Base-by-base conservation (phyloP, 192 early-diverging fungal genomes). In the Spizellomyces punctatus region DNA sequence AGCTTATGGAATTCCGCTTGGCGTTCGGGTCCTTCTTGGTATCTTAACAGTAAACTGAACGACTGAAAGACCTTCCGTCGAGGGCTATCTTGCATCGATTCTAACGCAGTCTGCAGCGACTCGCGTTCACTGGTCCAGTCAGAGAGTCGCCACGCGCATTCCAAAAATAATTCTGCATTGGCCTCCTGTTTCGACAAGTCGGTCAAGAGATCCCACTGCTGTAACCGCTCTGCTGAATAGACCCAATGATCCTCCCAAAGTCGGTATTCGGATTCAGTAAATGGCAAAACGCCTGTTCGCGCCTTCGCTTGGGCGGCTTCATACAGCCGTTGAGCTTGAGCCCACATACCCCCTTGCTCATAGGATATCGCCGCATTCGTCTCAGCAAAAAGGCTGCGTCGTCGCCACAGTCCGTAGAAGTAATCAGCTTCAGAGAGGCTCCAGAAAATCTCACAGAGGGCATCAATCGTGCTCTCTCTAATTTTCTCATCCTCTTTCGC, bases 171-270 rank as follows among this genome's bases (percentile, higher is more conserved):
- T 45, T 95, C 94, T 0, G 88, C 86, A 69, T 94, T 91, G 36
- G 85, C 84, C 59, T 99, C 96, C 63, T 94, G 91, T 73, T 94
- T 92, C 10, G 94, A 89, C 45, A 99, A 88, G 63, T 99, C 98
- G 6, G 86, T 82, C 56, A 99, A 81, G 67, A 98, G 91, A 66
- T 99, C 98, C 98, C 98, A 99, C 75, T 92, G 94, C 78, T 99
- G 96, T 21, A 99, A 78, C 47, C 91, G 90, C 69, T 96, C 85
- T 0, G 96, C 91, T 54, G 93, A 94, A 42, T 80, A 79, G 22
- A 98, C 87, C 98, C 98, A 99, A 63, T 95, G 93, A 63, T 95
- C 89, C 83, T 99, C 98, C 98, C 98, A 99, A 19, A 99, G 78
- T 36, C 86, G 85, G 77, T 98, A 99, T 66, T 99, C 98, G 3